phyloP scores from a whole-genome alignment of 768 basidiomycete species.

The Rhodotorula toruloides region DNA sequence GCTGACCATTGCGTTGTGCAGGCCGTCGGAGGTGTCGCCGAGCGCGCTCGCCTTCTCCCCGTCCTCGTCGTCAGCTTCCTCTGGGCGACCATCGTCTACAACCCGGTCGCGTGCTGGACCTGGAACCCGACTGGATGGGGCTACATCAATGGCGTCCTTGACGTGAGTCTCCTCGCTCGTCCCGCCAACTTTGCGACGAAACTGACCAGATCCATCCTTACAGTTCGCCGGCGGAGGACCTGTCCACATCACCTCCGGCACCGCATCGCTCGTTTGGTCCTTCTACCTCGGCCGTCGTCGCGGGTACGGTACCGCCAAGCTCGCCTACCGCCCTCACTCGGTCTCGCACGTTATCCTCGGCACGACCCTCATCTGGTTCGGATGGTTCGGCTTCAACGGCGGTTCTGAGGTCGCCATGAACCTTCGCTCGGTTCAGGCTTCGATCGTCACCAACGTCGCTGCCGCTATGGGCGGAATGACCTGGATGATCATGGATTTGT shows the following conservation, averaged over 20 bases:
- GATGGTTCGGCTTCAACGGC: slow-evolving; percentile 60
- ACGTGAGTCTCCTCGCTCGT: slow-evolving; percentile 4
- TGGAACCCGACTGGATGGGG: slow-evolving; percentile 81
- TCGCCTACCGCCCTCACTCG: slow-evolving; percentile 44
- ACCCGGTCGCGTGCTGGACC: slow-evolving; percentile 71
- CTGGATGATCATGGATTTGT: slow-evolving; percentile 50
- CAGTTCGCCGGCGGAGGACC: slow-evolving; percentile 90
- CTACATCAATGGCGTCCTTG: slow-evolving; percentile 50
- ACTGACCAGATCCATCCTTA: slow-evolving; percentile 51
- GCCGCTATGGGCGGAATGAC: slow-evolving; percentile 69
- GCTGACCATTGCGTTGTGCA: too few relatives aligned
- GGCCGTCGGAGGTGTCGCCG: slow-evolving; percentile 60
- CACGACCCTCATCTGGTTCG: slow-evolving; percentile 84
- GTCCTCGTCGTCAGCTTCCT: slow-evolving; percentile 68
- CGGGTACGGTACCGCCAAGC: slow-evolving; percentile 51
- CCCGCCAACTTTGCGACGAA: neutral
- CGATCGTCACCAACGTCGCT: slow-evolving; percentile 84
- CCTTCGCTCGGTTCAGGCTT: slow-evolving; percentile 73
- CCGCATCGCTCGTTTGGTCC: slow-evolving; percentile 76
- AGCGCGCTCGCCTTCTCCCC: slow-evolving; percentile 70
- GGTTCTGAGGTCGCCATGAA: slow-evolving; percentile 84
- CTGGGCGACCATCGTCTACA: slow-evolving; percentile 60
- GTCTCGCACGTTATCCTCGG: slow-evolving; percentile 90
- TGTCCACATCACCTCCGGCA: slow-evolving; percentile 79
- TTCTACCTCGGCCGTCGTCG: slow-evolving; percentile 78